Conservation (phyloP, 2,329 filamentous ascomycete genomes). For the Pseudogymnoascus sp. region DNA sequence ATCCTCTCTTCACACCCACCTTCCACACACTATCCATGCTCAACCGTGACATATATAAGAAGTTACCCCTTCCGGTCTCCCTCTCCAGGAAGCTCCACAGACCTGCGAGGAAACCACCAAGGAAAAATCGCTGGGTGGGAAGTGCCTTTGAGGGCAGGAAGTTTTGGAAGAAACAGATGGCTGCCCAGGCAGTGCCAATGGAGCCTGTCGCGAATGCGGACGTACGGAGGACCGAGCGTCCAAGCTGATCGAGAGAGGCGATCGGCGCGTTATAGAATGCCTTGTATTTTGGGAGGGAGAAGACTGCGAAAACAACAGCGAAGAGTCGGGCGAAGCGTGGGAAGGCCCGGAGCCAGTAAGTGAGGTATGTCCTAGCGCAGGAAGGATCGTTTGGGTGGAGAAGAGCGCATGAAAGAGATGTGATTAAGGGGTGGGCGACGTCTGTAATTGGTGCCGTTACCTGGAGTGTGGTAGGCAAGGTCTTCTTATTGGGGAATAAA, state of each 20-base stretch:
- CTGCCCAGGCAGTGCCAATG: conserved; percentile 83
- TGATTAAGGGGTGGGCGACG: conserved; percentile 80
- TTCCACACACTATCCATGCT: conserved; percentile 85
- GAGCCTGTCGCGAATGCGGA: conserved; percentile 73
- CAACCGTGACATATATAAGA: conserved; percentile 71
- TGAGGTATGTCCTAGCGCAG: conserved; percentile 78
- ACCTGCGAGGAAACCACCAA: conserved; percentile 79
- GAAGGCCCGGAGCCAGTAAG: conserved; percentile 80
- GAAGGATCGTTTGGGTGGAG: conserved; percentile 85
- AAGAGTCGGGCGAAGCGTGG: conserved; percentile 73
- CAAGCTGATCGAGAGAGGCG: conserved; percentile 57
- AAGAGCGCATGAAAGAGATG: conserved; percentile 78
- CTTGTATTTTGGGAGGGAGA: conserved; percentile 63
- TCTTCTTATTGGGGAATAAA: conserved; percentile 68
- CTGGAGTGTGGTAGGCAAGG: conserved; percentile 59
- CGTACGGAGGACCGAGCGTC: conserved; percentile 65
- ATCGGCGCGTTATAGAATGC: conserved; percentile 64
- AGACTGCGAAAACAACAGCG: conserved; percentile 61
- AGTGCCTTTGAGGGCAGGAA: conserved; percentile 69
- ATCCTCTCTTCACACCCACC: conserved; percentile 81
- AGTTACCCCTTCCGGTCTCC: conserved; percentile 57
- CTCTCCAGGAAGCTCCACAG: conserved; percentile 77
- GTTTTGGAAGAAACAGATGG: conserved; percentile 81
- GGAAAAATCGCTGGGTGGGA: conserved; percentile 80
- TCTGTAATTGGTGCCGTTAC: conserved; percentile 72